These are phyloP conservation scores for Jacaranda copaia DNA, from an alignment of 257 asterid genomes.

Conservation along the genomic window DNA sequence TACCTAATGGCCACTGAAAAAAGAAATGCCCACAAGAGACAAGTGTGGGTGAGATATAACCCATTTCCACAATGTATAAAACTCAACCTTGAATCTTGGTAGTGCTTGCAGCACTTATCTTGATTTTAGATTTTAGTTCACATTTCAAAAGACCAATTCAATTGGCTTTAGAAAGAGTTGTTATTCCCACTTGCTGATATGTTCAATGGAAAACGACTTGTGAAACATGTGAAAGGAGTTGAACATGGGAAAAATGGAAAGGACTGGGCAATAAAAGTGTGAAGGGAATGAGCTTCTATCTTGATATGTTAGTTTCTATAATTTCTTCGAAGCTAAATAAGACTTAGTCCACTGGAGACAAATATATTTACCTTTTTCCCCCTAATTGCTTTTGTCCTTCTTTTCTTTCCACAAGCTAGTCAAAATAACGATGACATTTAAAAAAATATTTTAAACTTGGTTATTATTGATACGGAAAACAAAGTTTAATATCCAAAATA, in stretches of 20 bases:
- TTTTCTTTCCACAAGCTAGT: too few species aligned
- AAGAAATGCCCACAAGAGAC: conserved; percentile 26
- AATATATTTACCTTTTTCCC: neutral
- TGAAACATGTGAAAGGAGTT: conserved; percentile 2
- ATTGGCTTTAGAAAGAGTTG: neutral
- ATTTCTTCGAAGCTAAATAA: neutral
- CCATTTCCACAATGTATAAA: conserved; percentile 16
- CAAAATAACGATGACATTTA: too few species aligned
- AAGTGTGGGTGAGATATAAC: conserved; percentile 27
- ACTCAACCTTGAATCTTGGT: conserved; percentile 19
- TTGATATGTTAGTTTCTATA: neutral
- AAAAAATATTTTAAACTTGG: too few species aligned
- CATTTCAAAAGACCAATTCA: conserved; percentile 28
- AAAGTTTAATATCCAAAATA: too few species aligned
- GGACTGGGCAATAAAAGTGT: neutral
- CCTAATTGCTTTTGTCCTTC: neutral
- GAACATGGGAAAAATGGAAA: conserved; percentile 24
- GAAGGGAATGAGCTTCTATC: neutral
- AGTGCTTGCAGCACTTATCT: conserved; percentile 22
- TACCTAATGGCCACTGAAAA: conserved; percentile 32
- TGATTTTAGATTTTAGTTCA: conserved; percentile 21
- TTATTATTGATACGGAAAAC: too few species aligned
- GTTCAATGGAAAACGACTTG: too few species aligned
- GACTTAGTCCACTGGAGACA: neutral
- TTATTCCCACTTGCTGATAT: conserved; percentile 13